A percentile compares a stretch with the other conserved stretches of the same genome.
These are phyloP conservation scores for Phytophthora tentaculata DNA, from an alignment of 352 stramenopile species.

Conservation along the genomic window DNA sequence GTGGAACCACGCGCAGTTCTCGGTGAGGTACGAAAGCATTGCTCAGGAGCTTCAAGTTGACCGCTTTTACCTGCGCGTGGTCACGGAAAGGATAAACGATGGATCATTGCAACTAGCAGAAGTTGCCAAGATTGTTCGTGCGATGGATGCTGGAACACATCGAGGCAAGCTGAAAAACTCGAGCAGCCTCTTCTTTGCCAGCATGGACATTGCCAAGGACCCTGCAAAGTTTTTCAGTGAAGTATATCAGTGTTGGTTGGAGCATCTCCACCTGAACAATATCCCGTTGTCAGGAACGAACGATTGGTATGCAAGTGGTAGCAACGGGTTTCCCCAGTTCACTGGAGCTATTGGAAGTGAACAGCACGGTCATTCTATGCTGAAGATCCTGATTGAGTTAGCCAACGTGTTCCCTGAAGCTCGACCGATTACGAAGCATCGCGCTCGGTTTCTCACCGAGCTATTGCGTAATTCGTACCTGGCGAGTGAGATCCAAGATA, in stretches of 20 bases:
- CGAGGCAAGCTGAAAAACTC: constrained; percentile 52
- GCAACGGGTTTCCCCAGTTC: constrained; percentile 33
- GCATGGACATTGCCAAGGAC: constrained; percentile 69
- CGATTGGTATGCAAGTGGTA: constrained; percentile 44
- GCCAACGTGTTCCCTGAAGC: constrained; percentile 65
- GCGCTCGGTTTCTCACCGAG: constrained; percentile 57
- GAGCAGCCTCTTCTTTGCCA: constrained; percentile 65
- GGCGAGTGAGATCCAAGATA: constrained; percentile 61
- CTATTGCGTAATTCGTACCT: constrained; percentile 60
- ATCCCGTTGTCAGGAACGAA: constrained; percentile 42
- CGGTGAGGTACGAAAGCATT: constrained; percentile 68
- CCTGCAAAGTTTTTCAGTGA: constrained; percentile 75
- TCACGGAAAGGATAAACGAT: constrained; percentile 73
- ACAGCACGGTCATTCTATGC: constrained; percentile 60
- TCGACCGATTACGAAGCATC: constrained; percentile 49
- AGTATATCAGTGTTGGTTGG: constrained; percentile 85
- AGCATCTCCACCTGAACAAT: constrained; percentile 64
- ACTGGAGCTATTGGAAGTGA: constrained; percentile 38
- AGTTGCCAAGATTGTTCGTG: constrained; percentile 51
- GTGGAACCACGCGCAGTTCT: constrained; percentile 81
- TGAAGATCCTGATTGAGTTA: constrained; percentile 76
- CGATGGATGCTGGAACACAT: constrained; percentile 48
- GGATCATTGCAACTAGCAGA: constrained; percentile 67
- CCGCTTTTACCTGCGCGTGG: constrained; percentile 73
- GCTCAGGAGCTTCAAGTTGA: constrained; percentile 68